Evolutionary conservation across 139 green algal species (phyloP), one percentile per base, ranked within the genome.

Genomic region (Mychonastes homosphaera): DNA sequence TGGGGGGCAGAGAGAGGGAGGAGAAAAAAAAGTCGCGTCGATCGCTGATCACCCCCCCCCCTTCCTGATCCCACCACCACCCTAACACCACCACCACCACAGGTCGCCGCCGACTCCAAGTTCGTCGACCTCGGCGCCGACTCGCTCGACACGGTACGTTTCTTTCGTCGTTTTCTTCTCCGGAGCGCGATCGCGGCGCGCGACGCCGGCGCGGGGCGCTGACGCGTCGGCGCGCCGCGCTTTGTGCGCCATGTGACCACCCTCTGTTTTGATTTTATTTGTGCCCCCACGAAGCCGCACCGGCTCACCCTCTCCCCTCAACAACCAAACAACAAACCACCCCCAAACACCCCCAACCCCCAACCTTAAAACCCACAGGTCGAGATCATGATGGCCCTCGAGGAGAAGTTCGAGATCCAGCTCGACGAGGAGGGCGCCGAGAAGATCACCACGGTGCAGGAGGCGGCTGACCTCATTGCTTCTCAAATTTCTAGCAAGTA

Each of bases 381-480:
- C 19, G 91, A 98, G 81, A 97, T 98, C 73, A 97, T 98, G 91
- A 97, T 98, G 91, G 91, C 91, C 0, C 73, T 98, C 40, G 91
- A 97, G 80, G 89, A 97, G 84, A 90, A 95, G 82, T 98, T 96
- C 57, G 85, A 95, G 56, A 84, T 98, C 50, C 78, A 80, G 51
- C 79, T 98, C 32, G 88, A 95, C 33, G 91, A 97, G 86, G 89
- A 98, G 46, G 85, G 85, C 62, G 86, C 91, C 18, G 90, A 96
- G 79, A 95, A 95, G 74, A 94, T 97, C 62, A 64, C 64, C 50
- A 98, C 91, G 24, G 91, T 95, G 15, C 84, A 92, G 75, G 77
- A 94, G 63, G 86, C 85, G 4, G 87, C 87, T 38, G 84, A 95
- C 77, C 70, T 95, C 40, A 96, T 97, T 50, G 75, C 84, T 18